Evolutionary conservation across 2,329 filamentous ascomycete genomes (phyloP).

Genomic region (Seiridium cupressi): DNA sequence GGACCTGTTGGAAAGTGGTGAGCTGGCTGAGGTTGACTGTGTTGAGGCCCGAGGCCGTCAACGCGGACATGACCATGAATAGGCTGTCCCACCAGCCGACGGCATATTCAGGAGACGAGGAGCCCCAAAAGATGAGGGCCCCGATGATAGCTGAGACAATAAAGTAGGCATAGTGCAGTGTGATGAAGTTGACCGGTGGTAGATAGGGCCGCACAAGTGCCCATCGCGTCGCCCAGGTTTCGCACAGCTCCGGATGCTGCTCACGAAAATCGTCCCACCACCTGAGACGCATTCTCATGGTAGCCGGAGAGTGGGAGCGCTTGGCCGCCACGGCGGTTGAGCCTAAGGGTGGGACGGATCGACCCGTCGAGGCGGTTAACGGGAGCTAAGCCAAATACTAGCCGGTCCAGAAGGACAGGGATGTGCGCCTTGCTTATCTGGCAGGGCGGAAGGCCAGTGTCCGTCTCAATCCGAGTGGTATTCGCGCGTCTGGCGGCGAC

Average conservation of each 20-base stretch:
- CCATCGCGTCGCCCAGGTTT: slow-evolving; percentile 5
- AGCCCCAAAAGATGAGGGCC: slow-evolving; percentile 58
- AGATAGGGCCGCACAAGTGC: slow-evolving; percentile 21
- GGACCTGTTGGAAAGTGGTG: slow-evolving; percentile 64
- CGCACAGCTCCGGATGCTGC: slow-evolving; percentile 4
- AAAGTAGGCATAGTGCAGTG: slow-evolving; percentile 67
- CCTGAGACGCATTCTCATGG: not conserved
- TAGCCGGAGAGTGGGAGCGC: not conserved
- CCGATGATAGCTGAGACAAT: slow-evolving; percentile 49
- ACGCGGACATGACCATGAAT: slow-evolving; percentile 63
- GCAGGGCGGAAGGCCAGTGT: not conserved
- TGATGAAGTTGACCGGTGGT: slow-evolving; percentile 58
- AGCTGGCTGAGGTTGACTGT: slow-evolving; percentile 62
- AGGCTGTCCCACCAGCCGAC: slow-evolving; percentile 51
- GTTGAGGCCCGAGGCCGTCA: slow-evolving; percentile 61
- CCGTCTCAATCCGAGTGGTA: not conserved
- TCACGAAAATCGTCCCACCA: not conserved
- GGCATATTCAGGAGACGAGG: slow-evolving; percentile 50
- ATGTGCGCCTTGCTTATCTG: not conserved
- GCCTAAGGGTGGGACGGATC: slow-evolving; percentile 3
- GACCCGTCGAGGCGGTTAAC: not conserved
- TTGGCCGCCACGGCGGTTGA: not conserved
- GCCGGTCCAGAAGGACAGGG: not conserved
- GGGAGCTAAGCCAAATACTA: not conserved
- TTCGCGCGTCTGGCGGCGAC: slow-evolving; percentile 1